phyloP scores from a whole-genome alignment of 805 yeast species.

The Nakazawaea ernobii region DNA sequence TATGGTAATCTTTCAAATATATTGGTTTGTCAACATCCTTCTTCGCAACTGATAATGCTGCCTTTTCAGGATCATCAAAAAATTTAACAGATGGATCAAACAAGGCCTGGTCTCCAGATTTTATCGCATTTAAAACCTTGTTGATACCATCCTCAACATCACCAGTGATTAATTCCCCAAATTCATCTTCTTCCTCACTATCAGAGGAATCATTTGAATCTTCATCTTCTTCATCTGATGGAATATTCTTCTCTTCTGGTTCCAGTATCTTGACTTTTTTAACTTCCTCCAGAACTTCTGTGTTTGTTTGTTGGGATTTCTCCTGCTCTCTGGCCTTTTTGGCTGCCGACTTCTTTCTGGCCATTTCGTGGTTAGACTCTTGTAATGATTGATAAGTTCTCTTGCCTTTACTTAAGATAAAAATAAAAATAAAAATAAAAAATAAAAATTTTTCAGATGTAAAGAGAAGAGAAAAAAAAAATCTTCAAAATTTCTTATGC shows the following conservation, averaged over 20 bases:
- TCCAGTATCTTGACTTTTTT: conserved; percentile 12
- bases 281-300: conserved; percentile 8
- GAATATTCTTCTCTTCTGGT: conserved; percentile 23
- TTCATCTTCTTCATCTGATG: conserved; percentile 14
- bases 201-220: conserved; percentile 31
- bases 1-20: conserved; percentile 87
- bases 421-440: neutral
- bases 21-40: conserved; percentile 58
- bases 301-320: conserved; percentile 22
- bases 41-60: conserved; percentile 21
- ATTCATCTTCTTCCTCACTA: conserved; percentile 83
- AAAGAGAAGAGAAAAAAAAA: neutral
- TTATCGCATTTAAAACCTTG: conserved; percentile 66
- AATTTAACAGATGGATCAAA: conserved; percentile 68
- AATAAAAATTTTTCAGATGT: neutral
- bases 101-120: conserved; percentile 57
- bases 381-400: too few species aligned
- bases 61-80: conserved; percentile 59
- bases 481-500: neutral
- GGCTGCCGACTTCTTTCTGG: conserved; percentile 83
- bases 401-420: too few species aligned
- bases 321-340: conserved; percentile 51
- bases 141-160: conserved; percentile 78
- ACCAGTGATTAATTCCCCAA: conserved; percentile 80
- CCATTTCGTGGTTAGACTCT: conserved; percentile 36